A percentile compares a stretch with the other conserved stretches of the same genome.
Conservation (phyloP, 306 rosid genomes). For the Casuarina glauca region DNA sequence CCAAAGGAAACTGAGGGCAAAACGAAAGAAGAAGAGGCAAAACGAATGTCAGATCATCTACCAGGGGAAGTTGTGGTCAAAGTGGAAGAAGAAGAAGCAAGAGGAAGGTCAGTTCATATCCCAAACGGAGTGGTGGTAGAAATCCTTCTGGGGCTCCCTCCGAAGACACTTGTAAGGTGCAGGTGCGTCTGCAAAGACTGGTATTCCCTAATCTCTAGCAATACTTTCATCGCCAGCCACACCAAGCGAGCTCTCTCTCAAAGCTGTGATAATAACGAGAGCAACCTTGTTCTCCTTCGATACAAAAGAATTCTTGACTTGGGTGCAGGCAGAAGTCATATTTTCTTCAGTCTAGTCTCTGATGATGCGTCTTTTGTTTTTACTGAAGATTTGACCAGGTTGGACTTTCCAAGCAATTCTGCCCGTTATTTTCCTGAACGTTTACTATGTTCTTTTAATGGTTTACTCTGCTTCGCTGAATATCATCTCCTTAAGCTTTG, state of each 20-base stretch:
- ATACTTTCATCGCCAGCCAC: slow-evolving; percentile 11
- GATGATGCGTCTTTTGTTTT: no score
- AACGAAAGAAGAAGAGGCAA: no score
- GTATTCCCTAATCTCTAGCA: slow-evolving; percentile 6
- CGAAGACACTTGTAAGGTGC: slow-evolving; percentile 4
- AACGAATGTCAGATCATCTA: no score
- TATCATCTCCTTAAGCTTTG: neutral
- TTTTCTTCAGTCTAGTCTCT: no score
- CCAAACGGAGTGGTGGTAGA: slow-evolving; percentile 4
- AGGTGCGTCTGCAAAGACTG: slow-evolving; percentile 14
- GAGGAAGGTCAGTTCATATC: neutral
- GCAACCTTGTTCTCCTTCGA: slow-evolving; percentile 1
- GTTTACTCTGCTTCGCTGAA: slow-evolving; percentile 9
- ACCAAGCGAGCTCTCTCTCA: neutral
- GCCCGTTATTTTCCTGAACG: no score
- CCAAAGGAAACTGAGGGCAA: no score
- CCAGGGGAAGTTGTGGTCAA: no score
- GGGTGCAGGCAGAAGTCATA: no score
- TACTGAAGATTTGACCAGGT: neutral
- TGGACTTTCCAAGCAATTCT: neutral
- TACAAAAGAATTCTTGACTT: no score
- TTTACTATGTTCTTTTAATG: slow-evolving; percentile 8
- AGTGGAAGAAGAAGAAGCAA: neutral
- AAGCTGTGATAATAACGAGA: neutral
- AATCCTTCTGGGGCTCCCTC: slow-evolving; percentile 20